Evolutionary conservation across 805 yeast species (phyloP).

Genomic region (Jamesozyma hellenica): DNA sequence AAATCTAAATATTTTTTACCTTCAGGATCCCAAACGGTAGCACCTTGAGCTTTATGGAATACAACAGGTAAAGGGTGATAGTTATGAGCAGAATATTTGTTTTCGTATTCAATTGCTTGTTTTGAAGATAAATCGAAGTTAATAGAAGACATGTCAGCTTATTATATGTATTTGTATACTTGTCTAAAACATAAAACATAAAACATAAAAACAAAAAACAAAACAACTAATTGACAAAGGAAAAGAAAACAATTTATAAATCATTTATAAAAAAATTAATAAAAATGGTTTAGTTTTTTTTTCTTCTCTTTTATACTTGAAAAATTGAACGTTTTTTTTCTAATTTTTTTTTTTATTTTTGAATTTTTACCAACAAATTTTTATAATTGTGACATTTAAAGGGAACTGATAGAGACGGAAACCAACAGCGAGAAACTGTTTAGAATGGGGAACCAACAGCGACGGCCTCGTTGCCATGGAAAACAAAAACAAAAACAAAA

Average conservation of each 20-base stretch:
- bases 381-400: background rate
- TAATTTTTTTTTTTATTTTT: no score
- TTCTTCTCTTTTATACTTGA: no score
- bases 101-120: slow-evolving; percentile 59
- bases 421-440: background rate
- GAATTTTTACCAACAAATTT: no score
- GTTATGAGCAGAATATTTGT: slow-evolving; percentile 85
- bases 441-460: background rate
- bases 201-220: no score
- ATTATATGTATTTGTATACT: background rate
- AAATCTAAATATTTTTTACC: slow-evolving; percentile 90
- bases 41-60: slow-evolving; percentile 76
- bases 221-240: no score
- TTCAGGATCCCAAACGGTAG: slow-evolving; percentile 97
- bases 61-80: slow-evolving; percentile 96
- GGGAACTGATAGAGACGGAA: background rate
- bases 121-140: slow-evolving; percentile 39
- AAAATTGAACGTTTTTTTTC: no score
- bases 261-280: background rate
- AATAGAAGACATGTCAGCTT: no score
- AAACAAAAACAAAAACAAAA: background rate
- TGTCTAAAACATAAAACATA: no score
- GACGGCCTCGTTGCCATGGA: no score
- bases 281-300: no score
- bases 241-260: no score